Evolutionary conservation across 345 rosid genomes (phyloP), one percentile per base, ranked within the genome.

Genomic region (Clausena lansium): DNA sequence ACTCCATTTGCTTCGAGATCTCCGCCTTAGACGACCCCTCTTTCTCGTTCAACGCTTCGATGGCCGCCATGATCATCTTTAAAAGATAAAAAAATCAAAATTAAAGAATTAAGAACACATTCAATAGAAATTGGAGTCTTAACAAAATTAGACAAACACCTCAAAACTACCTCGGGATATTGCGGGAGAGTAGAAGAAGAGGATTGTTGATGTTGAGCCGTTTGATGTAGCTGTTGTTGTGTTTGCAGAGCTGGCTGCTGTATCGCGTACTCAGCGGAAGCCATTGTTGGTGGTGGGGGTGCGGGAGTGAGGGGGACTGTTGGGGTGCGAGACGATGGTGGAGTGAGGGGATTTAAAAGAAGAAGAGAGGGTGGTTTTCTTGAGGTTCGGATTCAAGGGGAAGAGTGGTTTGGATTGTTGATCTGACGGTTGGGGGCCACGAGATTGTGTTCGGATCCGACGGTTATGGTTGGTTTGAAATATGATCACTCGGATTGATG

Each of bases 31-130:
- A 91, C 47, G 88, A 85, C 11, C 98, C 97, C 10, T 52, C 71
- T 59, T 74, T 52, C 65, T 90, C 93, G 78, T 84, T 66, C 67
- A 86, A 61, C 0, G 89, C 87, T 75, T 92, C 96, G 20, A 93
- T 88, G 19, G 99, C 98, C 28, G 82, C 90, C 85, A 91, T 81
- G 54, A 95, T 91, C 95, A 93, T 79, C 98, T 93, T 19, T 28
- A 45, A 39, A 72, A 75, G 47, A 17, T 30, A 52, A 52, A 52
- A 0, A 52, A 52, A 3, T 17, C n/a, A n/a, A 45, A 45, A 45
- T 45, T 45, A 52, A 52, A 52, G 57, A 52, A 17, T 52, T 52
- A 52, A 15, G 15, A 45, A 45, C 50, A 45, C 50, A 13, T 45
- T 45, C 50, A 45, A 45, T 13, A 45, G 17, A 45, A 45, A 45